Conservation (phyloP, 371 early-diverging fungal genomes). For the Mortierella polycephala region DNA sequence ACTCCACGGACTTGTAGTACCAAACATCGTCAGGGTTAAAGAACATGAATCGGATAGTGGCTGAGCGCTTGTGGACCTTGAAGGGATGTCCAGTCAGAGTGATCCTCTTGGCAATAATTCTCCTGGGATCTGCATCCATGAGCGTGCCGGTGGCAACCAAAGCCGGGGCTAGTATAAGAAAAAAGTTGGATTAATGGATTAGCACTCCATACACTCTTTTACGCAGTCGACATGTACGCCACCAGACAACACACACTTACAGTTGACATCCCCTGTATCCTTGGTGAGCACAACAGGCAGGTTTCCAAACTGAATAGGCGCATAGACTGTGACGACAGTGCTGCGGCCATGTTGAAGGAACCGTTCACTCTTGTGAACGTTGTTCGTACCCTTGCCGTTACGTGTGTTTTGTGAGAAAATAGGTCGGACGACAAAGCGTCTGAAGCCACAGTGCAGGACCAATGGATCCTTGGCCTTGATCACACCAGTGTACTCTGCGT, state of each 20-base stretch:
- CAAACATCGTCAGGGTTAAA: slow-evolving; percentile 90
- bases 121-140: slow-evolving; percentile 79
- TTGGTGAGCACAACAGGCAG: slow-evolving; percentile 82
- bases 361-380: slow-evolving; percentile 96
- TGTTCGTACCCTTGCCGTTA: slow-evolving; percentile 82
- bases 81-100: slow-evolving; percentile 95
- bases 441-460: slow-evolving; percentile 88
- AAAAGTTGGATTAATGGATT: not conserved
- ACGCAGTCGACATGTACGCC: not conserved
- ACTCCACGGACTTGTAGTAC: slow-evolving; percentile 95
- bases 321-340: slow-evolving; percentile 86
- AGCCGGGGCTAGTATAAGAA: slow-evolving; percentile 56
- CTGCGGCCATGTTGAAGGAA: slow-evolving; percentile 81
- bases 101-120: slow-evolving; percentile 94
- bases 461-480: slow-evolving; percentile 88
- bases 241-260: slow-evolving; percentile 23
- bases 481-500: slow-evolving; percentile 75
- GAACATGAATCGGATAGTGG: slow-evolving; percentile 97
- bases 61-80: slow-evolving; percentile 91
- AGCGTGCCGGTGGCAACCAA: slow-evolving; percentile 86
- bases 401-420: slow-evolving; percentile 89
- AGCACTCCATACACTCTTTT: not conserved
- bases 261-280: slow-evolving; percentile 69
- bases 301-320: slow-evolving; percentile 88
- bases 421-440: slow-evolving; percentile 84